These are phyloP conservation scores for Globisporangium splendens DNA, from an alignment of 352 stramenopile species.

Conservation along the genomic window DNA sequence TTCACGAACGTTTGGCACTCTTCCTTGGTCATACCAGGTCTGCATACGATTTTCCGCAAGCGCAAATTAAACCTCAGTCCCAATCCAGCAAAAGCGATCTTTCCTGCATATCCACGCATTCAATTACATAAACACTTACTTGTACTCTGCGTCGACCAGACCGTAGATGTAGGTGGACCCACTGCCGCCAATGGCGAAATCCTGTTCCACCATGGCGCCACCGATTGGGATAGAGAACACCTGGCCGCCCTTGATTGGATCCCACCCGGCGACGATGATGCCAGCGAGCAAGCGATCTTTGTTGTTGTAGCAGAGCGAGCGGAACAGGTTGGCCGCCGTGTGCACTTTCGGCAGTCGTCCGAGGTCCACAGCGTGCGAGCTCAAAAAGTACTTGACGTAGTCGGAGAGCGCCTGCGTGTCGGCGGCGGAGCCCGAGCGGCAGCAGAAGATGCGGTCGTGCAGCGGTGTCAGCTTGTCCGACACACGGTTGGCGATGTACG, in stretches of 20 bases:
- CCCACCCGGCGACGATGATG: conserved; percentile 98
- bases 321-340: conserved; percentile 97
- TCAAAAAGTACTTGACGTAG: conserved; percentile 81
- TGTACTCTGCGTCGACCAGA: conserved; percentile 94
- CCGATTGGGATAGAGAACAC: conserved; percentile 97
- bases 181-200: conserved; percentile 96
- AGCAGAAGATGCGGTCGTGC: conserved; percentile 97
- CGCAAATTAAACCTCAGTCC: conserved; percentile 9
- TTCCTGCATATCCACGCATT: neutral
- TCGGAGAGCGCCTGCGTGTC: conserved; percentile 94
- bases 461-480: conserved; percentile 97
- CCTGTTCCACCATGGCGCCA: conserved; percentile 95
- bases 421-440: conserved; percentile 95
- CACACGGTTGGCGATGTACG: conserved; percentile 97
- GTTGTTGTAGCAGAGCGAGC: conserved; percentile 97
- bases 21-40: conserved; percentile 95
- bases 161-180: conserved; percentile 98
- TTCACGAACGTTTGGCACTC: conserved; percentile 95
- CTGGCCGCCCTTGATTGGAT: conserved; percentile 93
- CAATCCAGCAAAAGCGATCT: neutral
- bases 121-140: conserved; percentile 23
- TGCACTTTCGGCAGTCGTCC: conserved; percentile 94
- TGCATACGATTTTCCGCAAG: conserved; percentile 13
- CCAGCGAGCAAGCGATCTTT: conserved; percentile 95
- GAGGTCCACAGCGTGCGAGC: conserved; percentile 75